Conservation (phyloP, 139 green algal species). For the Chlorella sp. region DNA sequence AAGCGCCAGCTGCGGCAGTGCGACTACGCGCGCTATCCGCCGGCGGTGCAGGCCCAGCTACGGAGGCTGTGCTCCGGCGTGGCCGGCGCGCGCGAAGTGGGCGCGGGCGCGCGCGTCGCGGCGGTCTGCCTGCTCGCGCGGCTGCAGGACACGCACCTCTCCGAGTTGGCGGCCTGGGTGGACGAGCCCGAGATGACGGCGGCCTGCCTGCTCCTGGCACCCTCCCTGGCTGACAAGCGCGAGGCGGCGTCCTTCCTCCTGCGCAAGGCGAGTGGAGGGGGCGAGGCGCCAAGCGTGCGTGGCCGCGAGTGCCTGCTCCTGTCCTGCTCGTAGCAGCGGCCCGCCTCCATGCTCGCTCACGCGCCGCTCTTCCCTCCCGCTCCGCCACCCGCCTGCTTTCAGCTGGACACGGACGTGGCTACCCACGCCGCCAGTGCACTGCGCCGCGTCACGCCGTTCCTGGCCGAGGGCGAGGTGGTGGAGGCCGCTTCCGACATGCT, state of each 20-base stretch:
- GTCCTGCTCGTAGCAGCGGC: not conserved
- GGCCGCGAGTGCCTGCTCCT: too few species aligned
- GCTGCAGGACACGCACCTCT: not conserved
- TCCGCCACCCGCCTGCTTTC: too few species aligned
- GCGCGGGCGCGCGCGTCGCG: too few species aligned
- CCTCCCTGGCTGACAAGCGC: not conserved
- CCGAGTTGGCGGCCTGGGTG: not conserved
- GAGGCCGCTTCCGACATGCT: not conserved
- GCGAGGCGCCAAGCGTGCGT: too few species aligned
- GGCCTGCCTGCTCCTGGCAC: constrained; percentile 4
- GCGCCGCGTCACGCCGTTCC: not conserved
- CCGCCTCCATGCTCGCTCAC: not conserved
- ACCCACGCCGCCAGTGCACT: constrained; percentile 5
- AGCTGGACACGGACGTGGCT: not conserved
- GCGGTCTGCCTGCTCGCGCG: not conserved
- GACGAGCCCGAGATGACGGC: not conserved
- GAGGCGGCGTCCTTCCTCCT: not conserved
- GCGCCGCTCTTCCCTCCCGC: not conserved
- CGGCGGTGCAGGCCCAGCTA: too few species aligned
- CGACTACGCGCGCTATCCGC: too few species aligned
- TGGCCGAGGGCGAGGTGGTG: not conserved
- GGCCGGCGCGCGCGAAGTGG: too few species aligned
- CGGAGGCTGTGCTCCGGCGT: too few species aligned
- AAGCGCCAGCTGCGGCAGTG: too few species aligned
- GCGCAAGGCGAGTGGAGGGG: not conserved